phyloP scores from a whole-genome alignment of 2,329 filamentous ascomycete genomes.

The Colletotrichum salicis region DNA sequence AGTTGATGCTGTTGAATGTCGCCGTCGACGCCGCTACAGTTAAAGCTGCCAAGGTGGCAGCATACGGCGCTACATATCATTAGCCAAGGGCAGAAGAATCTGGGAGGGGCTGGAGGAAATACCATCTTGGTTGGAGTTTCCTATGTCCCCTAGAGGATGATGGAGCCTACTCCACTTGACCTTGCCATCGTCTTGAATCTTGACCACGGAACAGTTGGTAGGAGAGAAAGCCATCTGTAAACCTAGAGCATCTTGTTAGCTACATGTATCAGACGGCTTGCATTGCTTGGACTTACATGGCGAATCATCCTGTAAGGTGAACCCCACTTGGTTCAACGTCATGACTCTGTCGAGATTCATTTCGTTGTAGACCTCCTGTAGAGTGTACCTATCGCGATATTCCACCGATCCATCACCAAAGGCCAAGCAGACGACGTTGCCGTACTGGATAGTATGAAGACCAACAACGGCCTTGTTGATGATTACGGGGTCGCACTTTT shows the following conservation, averaged over 20 bases:
- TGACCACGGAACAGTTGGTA: slow-evolving; percentile 67
- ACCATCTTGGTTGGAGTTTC: slow-evolving; percentile 61
- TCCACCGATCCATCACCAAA: slow-evolving; percentile 86
- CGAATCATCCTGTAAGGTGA: slow-evolving; percentile 73
- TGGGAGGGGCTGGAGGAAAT: slow-evolving; percentile 8
- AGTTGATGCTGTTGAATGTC: slow-evolving; percentile 59
- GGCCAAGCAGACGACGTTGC: slow-evolving; percentile 76
- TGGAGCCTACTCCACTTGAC: slow-evolving; percentile 68
- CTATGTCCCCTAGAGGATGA: slow-evolving; percentile 60
- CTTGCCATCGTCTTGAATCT: slow-evolving; percentile 68
- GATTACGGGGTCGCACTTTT: slow-evolving; percentile 73
- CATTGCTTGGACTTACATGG: slow-evolving; percentile 64
- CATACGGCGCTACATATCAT: slow-evolving; percentile 58
- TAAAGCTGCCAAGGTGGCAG: slow-evolving; percentile 70
- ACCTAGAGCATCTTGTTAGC: slow-evolving; percentile 49
- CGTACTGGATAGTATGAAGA: slow-evolving; percentile 74
- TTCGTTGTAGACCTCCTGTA: slow-evolving; percentile 74
- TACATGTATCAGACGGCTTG: not conserved
- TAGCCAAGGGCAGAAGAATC: slow-evolving; percentile 34
- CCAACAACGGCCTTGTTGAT: slow-evolving; percentile 78
- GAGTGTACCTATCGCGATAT: slow-evolving; percentile 79
- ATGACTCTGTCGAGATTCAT: slow-evolving; percentile 73
- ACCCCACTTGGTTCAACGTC: slow-evolving; percentile 81
- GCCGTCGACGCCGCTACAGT: slow-evolving; percentile 62
- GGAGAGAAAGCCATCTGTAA: slow-evolving; percentile 71